phyloP scores from a whole-genome alignment of 441 rosid genomes.

The Daphne laureola region DNA sequence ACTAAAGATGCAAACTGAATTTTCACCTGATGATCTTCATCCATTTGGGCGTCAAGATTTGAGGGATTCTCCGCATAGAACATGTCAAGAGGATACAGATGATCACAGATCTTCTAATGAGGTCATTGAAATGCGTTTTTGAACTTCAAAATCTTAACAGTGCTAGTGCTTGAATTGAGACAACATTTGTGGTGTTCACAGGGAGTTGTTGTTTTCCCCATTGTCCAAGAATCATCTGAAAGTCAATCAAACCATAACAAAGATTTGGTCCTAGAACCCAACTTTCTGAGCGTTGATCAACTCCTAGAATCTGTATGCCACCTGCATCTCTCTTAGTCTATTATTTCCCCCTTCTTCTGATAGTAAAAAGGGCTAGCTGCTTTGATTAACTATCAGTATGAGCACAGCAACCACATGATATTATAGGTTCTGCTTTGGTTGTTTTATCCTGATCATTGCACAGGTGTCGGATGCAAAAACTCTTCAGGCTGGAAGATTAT shows the following conservation, averaged over 20 bases:
- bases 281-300: conserved; percentile 48
- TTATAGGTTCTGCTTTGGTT: too few relatives aligned
- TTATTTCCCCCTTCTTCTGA: neutral
- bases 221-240: conserved; percentile 35
- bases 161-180: conserved; percentile 3
- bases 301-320: conserved; percentile 62
- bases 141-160: conserved; percentile 2
- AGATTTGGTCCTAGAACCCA: conserved; percentile 22
- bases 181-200: conserved; percentile 20
- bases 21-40: conserved; percentile 77
- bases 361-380: neutral
- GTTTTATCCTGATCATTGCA: neutral
- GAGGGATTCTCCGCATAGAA: conserved; percentile 34
- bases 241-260: conserved; percentile 23
- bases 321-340: too few relatives aligned
- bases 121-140: conserved; percentile 15
- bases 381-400: too few relatives aligned
- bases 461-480: conserved; percentile 56
- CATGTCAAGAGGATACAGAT: conserved; percentile 30
- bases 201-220: conserved; percentile 24
- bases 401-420: too few relatives aligned
- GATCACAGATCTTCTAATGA: conserved; percentile 22
- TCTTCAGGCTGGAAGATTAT: conserved; percentile 50
- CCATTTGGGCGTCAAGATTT: conserved; percentile 62
- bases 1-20: conserved; percentile 58